Evolutionary conservation across 352 stramenopile species (phyloP), one percentile per base, ranked within the genome.

Genomic region (Plasmopara halstedii): DNA sequence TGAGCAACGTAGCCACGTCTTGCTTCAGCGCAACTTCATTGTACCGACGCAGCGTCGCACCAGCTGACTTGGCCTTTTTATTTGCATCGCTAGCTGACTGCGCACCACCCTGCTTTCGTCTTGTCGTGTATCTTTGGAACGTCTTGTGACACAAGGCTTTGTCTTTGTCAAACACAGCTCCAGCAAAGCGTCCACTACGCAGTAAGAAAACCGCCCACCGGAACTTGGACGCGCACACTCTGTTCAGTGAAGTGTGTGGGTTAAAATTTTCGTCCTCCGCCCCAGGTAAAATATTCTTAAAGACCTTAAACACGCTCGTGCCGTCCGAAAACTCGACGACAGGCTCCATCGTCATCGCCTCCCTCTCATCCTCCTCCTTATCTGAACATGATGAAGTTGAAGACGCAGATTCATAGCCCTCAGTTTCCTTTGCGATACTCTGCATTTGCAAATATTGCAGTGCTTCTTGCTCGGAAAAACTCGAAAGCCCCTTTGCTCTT

Each of bases 41-140:
- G 48, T 95, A 94, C 37, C 93, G 67, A 48, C 93, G 76, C 39
- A 98, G 62, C 51, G 95, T 95, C 7, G 89, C 83, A 33, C 93
- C 93, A 2, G 95, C 83, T 0, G 84, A 96, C 54, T 97, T 97
- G 29, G 90, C 85, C 45, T 95, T 95, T 9, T 81, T 81, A 8
- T 69, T 56, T 0, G 58, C 64, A 47, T 98, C 93, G 36, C 92
- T 82, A 4, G 74, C 67, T 0, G 86, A 95, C 68, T 98, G 93
- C 10, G 77, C 85, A 5, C 93, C 94, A 18, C 93, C 93, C 57
- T 98, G 93, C 43, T 96, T 96, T 42, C 91, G 82, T 26, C 93
- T 79, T 5, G 92, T 85, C 6, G 93, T 98, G 67, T 98, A 98
- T 14, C 88, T 70, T 47, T 93, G 78, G 36, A 91, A 96, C 32